phyloP scores from a whole-genome alignment of 208 protist genomes.

The Hexamita inflata region DNA sequence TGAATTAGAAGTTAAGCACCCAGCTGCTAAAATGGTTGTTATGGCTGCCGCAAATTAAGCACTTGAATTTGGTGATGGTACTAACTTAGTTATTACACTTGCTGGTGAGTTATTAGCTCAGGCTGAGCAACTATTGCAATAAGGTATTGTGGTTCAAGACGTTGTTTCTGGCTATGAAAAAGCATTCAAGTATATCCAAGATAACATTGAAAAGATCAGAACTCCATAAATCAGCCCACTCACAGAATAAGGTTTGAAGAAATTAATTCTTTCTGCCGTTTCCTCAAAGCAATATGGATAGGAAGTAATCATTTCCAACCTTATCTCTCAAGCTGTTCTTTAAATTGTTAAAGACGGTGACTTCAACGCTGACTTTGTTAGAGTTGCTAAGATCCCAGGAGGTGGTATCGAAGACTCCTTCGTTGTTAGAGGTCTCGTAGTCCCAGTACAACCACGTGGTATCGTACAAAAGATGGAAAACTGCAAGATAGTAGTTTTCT shows the following conservation, averaged over 20 bases:
- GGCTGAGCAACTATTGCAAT: constrained; percentile 80
- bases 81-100: constrained; percentile 92
- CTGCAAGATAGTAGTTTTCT: constrained; percentile 37
- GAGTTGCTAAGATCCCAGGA: constrained; percentile 30
- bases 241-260: too few relatives aligned
- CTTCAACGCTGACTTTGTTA: constrained; percentile 34
- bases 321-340: constrained; percentile 18
- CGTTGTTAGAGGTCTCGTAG: constrained; percentile 32
- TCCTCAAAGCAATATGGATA: constrained; percentile 29
- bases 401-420: constrained; percentile 3
- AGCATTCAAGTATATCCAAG: constrained; percentile 45
- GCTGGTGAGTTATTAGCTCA: constrained; percentile 88
- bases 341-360: not conserved
- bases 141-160: constrained; percentile 86
- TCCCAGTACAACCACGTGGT: not conserved
- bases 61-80: constrained; percentile 90
- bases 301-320: constrained; percentile 25
- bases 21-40: constrained; percentile 93
- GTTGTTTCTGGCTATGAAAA: constrained; percentile 91
- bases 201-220: not conserved
- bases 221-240: not conserved
- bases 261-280: not conserved
- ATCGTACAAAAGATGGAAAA: not conserved
- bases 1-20: constrained; percentile 93
- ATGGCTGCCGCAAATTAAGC: constrained; percentile 90